Evolutionary conservation across 2,329 filamentous ascomycete species (phyloP), one percentile per base, ranked within the genome.

Genomic region (Curvularia spicifera): DNA sequence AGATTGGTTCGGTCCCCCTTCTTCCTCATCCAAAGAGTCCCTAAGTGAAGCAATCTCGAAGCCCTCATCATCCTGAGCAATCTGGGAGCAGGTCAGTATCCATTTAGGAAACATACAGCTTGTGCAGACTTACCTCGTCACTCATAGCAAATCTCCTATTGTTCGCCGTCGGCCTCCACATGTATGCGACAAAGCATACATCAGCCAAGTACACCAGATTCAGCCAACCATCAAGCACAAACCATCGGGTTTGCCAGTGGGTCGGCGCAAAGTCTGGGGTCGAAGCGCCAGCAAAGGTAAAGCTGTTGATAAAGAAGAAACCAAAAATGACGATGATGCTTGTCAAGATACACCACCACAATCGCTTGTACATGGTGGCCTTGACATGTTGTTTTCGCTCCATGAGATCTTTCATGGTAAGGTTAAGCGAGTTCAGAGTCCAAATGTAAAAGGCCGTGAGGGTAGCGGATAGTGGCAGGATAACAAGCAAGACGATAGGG

Each of bases 301-400:
- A 93, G 68, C 91, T 96, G 82, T 97, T 98, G 82, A 98, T 89
- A 82, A 99, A 98, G 83, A 99, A 97, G 82, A 99, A 99, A 56
- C 85, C 93, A 70, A 99, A 99, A 68, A 98, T 97, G 68, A 98
- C 91, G 48, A 98, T 81, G 74, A 99, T 96, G 75, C 91, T 96
- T 63, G 87, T 83, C 45, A 99, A 83, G 59, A 99, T 97, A 76
- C 92, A 94, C 93, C 93, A 99, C 93, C 96, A 99, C 13, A 99
- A 87, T 77, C 96, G 96, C 80, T 91, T 93, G 80, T 98, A 99
- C 96, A 99, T 99, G 78, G 86, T 79, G 47, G 93, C 92, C 76
- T 99, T 99, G 69, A 90, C 89, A 69, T 91, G 89, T 79, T 99
- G 95, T 79, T 97, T 97, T 65, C 95, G 89, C 71, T 97, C 91